Base-by-base conservation (phyloP, 345 rosid species). In the Euphorbia tirucalli region DNA sequence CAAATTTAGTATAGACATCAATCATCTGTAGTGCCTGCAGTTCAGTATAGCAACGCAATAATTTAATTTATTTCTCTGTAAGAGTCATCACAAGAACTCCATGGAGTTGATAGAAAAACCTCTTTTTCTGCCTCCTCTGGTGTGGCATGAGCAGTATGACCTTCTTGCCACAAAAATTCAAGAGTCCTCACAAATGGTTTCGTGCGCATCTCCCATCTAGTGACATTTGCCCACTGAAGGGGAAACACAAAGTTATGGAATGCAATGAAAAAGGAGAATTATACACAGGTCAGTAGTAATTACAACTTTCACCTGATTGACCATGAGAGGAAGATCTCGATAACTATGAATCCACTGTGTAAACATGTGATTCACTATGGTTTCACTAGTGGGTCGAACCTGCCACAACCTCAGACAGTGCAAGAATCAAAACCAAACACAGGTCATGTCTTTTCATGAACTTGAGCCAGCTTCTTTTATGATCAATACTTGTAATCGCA, bases 131-230 rank as follows among this genome's bases (percentile, higher is more conserved):
- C 98, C 83, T 90, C 98, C 59, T 89, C 93, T 11, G 77, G 87
- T 77, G 87, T 87, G 66, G 93, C 91, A 80, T 92, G 99, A 70
- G 97, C 93, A 35, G 99, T 88, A 71, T 95, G 99, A 74, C 99
- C 97, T 78, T 92, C 97, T 81, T 90, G 99, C 99, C 99, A 95
- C 1, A 90, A 85, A 85, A 95, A 95, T 52, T 95, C 97, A 75
- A 92, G 95, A 48, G 97, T 95, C 87, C 99, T 89, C 59, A 89
- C 83, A 86, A 95, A 92, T 19, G 97, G 97, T 72, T 95, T 90
- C 3, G 97, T 90, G 35, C 93, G 90, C 95, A 89, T 88, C 87
- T 92, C 97, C 97, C 97, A 95, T 72, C 97, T 87, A 15, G 99
- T 92, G 71, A 95, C 93, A 83, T 92, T 92, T 67, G 89, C 98